Conservation (phyloP, 139 green algal genomes). For the Chlamydomonas schloesseri region DNA sequence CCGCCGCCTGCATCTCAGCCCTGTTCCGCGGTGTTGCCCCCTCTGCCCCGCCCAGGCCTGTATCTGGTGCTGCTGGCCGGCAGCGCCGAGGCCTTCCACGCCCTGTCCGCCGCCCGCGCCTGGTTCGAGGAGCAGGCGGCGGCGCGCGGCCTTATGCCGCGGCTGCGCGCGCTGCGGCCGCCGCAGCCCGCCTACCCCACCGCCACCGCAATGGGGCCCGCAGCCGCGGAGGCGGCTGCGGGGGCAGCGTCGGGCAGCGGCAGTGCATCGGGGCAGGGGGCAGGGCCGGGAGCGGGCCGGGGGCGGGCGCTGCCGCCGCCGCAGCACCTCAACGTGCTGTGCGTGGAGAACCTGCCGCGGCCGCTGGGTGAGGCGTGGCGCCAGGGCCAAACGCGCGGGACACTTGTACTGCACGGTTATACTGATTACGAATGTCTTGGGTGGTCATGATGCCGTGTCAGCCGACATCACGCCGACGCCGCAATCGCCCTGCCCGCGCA, state of each 20-base stretch:
- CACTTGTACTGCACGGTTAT: too few species aligned
- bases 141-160: conserved; percentile 40
- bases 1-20: not conserved
- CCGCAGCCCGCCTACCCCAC: conserved; percentile 5
- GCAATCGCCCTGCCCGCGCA: not conserved
- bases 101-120: conserved; percentile 38
- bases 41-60: conserved; percentile 46
- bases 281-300: too few species aligned
- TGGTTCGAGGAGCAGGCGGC: conserved; percentile 18
- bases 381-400: too few species aligned
- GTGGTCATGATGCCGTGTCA: too few species aligned
- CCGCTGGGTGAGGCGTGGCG: conserved; percentile 31
- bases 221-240: conserved; percentile 5
- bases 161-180: conserved; percentile 30
- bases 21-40: not conserved
- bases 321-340: conserved; percentile 24
- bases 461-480: too few species aligned
- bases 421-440: too few species aligned
- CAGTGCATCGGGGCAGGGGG: too few species aligned
- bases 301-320: not conserved
- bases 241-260: not conserved
- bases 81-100: conserved; percentile 62
- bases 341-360: conserved; percentile 48
- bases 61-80: conserved; percentile 73
- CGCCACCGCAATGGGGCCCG: not conserved